Evolutionary conservation across 208 protist species (phyloP).

Genomic region (Trypanosoma cruzi): DNA sequence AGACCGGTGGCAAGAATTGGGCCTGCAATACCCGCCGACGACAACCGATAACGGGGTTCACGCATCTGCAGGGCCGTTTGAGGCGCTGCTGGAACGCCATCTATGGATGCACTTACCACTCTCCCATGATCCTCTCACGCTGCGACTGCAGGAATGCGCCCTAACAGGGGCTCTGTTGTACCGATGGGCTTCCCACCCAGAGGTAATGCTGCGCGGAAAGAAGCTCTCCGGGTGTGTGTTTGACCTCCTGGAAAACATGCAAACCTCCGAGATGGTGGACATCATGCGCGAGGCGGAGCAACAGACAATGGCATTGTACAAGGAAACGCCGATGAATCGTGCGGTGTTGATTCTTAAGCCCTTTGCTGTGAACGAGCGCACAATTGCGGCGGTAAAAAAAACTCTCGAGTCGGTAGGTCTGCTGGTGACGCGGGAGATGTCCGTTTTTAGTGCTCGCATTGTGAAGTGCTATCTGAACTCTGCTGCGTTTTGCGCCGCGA

Average conservation of each 20-base stretch:
- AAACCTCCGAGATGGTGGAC: constrained; percentile 44
- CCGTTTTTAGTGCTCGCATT: constrained; percentile 38
- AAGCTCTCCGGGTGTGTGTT: constrained; percentile 24
- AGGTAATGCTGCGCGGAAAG: constrained; percentile 21
- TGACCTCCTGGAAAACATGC: constrained; percentile 45
- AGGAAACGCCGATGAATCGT: constrained; percentile 33
- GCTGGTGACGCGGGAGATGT: constrained; percentile 29
- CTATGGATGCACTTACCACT: constrained; percentile 50
- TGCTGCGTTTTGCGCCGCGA: constrained; percentile 22
- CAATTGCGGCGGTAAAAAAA: constrained; percentile 35
- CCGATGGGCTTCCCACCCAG: constrained; percentile 34
- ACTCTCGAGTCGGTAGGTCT: constrained; percentile 33
- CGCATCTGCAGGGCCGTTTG: constrained; percentile 55
- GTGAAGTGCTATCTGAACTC: constrained; percentile 31
- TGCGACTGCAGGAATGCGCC: constrained; percentile 35
- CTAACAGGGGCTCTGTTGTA: constrained; percentile 45
- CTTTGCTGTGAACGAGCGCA: constrained; percentile 31
- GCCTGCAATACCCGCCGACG: constrained; percentile 47
- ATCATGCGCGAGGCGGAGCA: constrained; percentile 39
- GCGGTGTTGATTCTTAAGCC: constrained; percentile 68
- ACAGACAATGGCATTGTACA: constrained; percentile 19
- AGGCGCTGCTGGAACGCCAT: constrained; percentile 64
- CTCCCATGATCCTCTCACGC: constrained; percentile 35
- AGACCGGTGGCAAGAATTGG: constrained; percentile 52
- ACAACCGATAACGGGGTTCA: constrained; percentile 72